Conservation (phyloP, 2,329 filamentous ascomycete species). For the Aspergillus eucalypticola region DNA sequence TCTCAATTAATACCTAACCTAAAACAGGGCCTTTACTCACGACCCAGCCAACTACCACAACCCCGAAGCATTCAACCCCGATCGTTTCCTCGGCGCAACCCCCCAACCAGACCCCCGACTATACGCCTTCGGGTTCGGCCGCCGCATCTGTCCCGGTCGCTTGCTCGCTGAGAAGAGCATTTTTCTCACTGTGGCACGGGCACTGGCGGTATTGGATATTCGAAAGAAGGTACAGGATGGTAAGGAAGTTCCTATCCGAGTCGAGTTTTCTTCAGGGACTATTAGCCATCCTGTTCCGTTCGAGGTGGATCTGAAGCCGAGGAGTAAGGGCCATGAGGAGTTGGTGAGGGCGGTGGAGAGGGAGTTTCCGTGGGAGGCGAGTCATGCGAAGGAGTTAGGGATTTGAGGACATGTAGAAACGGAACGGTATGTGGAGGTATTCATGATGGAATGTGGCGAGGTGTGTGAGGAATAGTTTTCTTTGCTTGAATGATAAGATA, state of each 20-base stretch:
- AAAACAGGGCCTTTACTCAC: conserved; percentile 10
- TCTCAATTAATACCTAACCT: neutral
- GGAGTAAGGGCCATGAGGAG: neutral
- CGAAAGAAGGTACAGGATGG: neutral
- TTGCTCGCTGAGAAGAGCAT: conserved; percentile 3
- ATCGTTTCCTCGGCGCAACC: neutral
- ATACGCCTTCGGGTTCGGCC: conserved; percentile 13
- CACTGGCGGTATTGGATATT: conserved; percentile 5
- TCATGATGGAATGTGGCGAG: neutral
- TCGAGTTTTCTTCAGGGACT: neutral
- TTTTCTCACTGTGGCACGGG: conserved; percentile 2
- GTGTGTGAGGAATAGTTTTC: too few relatives aligned
- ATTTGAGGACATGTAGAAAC: neutral
- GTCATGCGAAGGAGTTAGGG: neutral
- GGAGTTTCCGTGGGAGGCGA: conserved; percentile 3
- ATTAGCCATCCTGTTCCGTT: conserved; percentile 14
- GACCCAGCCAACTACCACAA: conserved; percentile 6
- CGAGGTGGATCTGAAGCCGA: neutral
- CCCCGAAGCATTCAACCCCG: conserved; percentile 10
- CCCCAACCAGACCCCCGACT: conserved; percentile 6
- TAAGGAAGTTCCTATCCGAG: neutral
- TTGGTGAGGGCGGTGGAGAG: neutral
- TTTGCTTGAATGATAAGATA: too few relatives aligned
- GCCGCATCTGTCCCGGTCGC: conserved; percentile 7
- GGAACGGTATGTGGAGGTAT: neutral